Evolutionary conservation across 805 yeast genomes (phyloP).

Genomic region (Ogataea chonburiensis): DNA sequence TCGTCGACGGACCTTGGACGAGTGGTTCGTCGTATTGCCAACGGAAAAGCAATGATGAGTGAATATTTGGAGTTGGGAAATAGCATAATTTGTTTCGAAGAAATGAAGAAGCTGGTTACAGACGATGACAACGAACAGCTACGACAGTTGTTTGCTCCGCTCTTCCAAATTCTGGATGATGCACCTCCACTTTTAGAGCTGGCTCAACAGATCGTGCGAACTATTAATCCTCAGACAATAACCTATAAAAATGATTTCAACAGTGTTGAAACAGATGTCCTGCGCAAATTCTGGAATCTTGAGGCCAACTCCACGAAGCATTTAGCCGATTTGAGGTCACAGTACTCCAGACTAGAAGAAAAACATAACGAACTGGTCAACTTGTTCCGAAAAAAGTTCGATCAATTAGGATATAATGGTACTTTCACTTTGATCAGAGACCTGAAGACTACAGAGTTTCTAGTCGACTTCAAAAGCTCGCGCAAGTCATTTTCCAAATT

Average conservation of each 20-base stretch:
- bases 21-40: constrained; percentile 56
- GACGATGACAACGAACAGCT: constrained; percentile 8
- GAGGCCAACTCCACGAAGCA: constrained; percentile 23
- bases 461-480: constrained; percentile 29
- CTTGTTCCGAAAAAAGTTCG: constrained; percentile 15
- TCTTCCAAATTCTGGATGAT: constrained; percentile 22
- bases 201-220: constrained; percentile 31
- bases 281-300: constrained; percentile 28
- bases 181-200: constrained; percentile 18
- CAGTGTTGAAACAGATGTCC: constrained; percentile 27
- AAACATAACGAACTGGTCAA: constrained; percentile 6
- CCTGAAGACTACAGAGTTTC: constrained; percentile 26
- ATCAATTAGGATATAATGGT: constrained; percentile 27
- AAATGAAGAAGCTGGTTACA: constrained; percentile 28
- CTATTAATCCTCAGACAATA: constrained; percentile 24
- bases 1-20: constrained; percentile 57
- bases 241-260: constrained; percentile 16
- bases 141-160: constrained; percentile 15
- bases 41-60: constrained; percentile 31
- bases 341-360: constrained; percentile 21
- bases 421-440: constrained; percentile 26
- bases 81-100: constrained; percentile 28
- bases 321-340: constrained; percentile 18
- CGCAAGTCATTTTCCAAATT: constrained; percentile 19
- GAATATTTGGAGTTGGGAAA: constrained; percentile 33